Evolutionary conservation across 495 filamentous ascomycete species (phyloP), one percentile per base, ranked within the genome.

Genomic region (Xylaria grammica): DNA sequence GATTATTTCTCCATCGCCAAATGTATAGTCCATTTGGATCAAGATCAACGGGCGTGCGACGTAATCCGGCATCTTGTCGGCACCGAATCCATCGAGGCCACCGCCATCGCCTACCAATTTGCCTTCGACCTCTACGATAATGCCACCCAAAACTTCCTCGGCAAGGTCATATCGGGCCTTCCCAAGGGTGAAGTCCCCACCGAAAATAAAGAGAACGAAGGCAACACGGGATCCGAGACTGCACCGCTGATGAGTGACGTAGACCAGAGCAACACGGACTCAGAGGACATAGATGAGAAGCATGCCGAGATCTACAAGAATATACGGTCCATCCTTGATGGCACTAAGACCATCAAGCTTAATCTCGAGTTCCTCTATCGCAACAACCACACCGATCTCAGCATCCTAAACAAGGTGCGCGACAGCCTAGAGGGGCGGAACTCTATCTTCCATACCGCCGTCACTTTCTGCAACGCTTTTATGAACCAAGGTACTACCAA

Each of bases 401-500:
- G 85, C 66, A 96, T 97, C 65, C 85, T 99, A 57, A 97, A 97
- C 81, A 98, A 97, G 79, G 87, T 98, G 42, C 89, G 93, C 34
- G 95, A 99, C 75, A 97, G 93, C 67, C 80, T 99, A 26, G 96
- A 99, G 73, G 91, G 91, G 44, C 85, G 96, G 36, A 97, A 97
- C 75, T 98, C 95, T 26, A 99, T 99, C 60, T 99, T 97, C 84
- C 96, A 99, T 76, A 95, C 91, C 4, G 91, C 93, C 1, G 92
- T 98, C 42, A 98, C 95, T 0, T 92, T 99, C 66, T 94, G 95
- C 65, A 97, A 97, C 74, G 96, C 93, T 13, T 98, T 99, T 76
- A 99, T 98, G 94, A 95, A 99, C 71, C 92, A 96, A n/a, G 96
- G 96, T 36, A 98, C 96, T 8, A 97, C 94, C 0, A 93, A 94